Percentiles rank a stretch among this genome's conserved stretches.
These are phyloP conservation scores for Cladochytrium replicatum DNA, from an alignment of 192 early-diverging fungal genomes.

Conservation along the genomic window DNA sequence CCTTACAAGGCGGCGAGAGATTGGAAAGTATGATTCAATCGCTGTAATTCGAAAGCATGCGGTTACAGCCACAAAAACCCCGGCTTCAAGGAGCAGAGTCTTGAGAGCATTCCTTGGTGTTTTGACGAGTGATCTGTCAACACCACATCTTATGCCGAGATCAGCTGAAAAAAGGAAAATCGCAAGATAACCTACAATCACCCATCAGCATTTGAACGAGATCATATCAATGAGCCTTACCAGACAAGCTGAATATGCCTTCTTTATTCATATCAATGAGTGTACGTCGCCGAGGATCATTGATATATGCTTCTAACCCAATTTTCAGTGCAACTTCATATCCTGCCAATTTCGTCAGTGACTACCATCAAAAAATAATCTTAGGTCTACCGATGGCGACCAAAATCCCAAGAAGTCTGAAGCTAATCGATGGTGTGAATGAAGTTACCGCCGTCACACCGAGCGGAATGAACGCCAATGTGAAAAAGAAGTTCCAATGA, in stretches of 20 bases:
- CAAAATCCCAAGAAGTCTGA: constrained; percentile 41
- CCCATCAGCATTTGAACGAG: neutral
- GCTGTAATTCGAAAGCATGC: constrained; percentile 36
- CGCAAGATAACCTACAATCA: constrained; percentile 60
- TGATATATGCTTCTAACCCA: constrained; percentile 63
- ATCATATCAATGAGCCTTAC: constrained; percentile 18
- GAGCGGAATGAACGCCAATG: constrained; percentile 74
- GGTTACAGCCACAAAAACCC: constrained; percentile 27
- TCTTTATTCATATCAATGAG: constrained; percentile 82
- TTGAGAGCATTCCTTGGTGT: constrained; percentile 30
- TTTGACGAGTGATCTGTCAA: constrained; percentile 34
- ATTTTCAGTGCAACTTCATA: constrained; percentile 53
- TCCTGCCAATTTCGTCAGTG: constrained; percentile 15
- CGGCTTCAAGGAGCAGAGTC: constrained; percentile 30
- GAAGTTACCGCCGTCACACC: constrained; percentile 56
- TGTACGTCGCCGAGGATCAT: constrained; percentile 58
- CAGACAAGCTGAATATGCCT: constrained; percentile 74
- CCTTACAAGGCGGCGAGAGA: constrained; percentile 63
- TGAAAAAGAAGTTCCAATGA: constrained; percentile 99
- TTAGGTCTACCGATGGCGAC: constrained; percentile 33
- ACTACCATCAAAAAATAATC: neutral
- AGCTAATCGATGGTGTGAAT: constrained; percentile 39
- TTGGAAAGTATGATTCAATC: constrained; percentile 42
- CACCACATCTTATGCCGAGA: constrained; percentile 54
- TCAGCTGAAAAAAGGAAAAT: constrained; percentile 73